Base-by-base conservation (phyloP, 2,329 filamentous ascomycete genomes). In the Monosporascus sp. region DNA sequence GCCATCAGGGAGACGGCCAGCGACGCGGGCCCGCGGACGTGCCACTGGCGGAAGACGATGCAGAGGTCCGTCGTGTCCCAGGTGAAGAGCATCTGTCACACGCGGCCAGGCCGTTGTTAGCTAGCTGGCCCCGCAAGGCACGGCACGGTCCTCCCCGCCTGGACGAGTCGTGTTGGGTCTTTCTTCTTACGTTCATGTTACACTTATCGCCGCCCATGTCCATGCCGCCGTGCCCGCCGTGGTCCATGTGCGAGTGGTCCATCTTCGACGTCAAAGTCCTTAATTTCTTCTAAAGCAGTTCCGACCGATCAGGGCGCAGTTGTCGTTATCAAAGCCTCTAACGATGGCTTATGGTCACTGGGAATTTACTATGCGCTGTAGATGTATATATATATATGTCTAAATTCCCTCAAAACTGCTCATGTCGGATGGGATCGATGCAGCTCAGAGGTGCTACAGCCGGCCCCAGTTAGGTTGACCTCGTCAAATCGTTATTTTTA, bases 1-100 rank as follows among this genome's bases (percentile, higher is more conserved):
- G 84, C 89, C 61, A 94, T 63, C 55, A 99, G 85, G 27, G 93
- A 96, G 65, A 91, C 70, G 69, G 97, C 64, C 53, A 99, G 86
- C 36, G 88, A 88, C 50, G 82, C 65, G 3, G 85, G 85, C 56
- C 86, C 85, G 57, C 81, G 85, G 70, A 99, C 75, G 73, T 89
- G 92, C 94, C 94, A 99, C 72, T 86, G 84, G 63, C 80, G 81
- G 79, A 97, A 99, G 71, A 99, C 83, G 72, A 99, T 95, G 80
- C 94, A 99, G 59, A 99, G 89, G 74, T 97, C 88, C 52, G 80
- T 83, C 3, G 92, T 93, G 70, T 91, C 84, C 93, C 93, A 99
- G 56, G 91, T 97, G 77, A 99, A 99, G 61, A 97, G 84, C 93
- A 97, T 97, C 91, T 96, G 62, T 20, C 49, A 47, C 47, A 38